Percentiles rank a stretch among this genome's conserved stretches.
Conservation (phyloP, 148 eudicot genomes). For the Camellia granthamiana region DNA sequence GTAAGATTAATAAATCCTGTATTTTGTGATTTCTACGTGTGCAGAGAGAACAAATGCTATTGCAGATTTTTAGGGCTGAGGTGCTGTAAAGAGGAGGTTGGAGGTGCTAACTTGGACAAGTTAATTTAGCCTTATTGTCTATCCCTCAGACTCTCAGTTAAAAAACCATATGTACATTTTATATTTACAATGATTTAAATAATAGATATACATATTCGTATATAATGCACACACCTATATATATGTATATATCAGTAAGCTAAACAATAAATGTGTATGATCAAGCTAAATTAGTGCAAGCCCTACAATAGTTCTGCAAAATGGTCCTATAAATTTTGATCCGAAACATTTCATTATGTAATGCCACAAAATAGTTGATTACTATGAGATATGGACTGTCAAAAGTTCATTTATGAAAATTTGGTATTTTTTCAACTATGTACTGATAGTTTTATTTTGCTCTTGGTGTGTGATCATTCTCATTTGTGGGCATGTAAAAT, state of each 20-base stretch:
- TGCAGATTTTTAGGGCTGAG: background rate
- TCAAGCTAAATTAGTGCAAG: too few relatives aligned
- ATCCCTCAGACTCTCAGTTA: background rate
- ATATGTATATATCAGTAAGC: too few relatives aligned
- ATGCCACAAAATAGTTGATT: background rate
- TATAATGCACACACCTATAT: background rate
- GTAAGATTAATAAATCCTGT: background rate
- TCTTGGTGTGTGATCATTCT: background rate
- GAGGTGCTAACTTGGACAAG: background rate
- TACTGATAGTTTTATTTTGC: background rate
- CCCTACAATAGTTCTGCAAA: too few relatives aligned
- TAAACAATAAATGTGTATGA: too few relatives aligned
- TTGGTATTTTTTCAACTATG: background rate
- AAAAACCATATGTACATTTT: background rate
- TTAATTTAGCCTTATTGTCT: background rate
- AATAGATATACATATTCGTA: too few relatives aligned
- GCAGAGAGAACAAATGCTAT: background rate
- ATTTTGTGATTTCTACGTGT: background rate
- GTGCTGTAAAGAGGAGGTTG: background rate
- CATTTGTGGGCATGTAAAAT: background rate
- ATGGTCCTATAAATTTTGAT: too few relatives aligned
- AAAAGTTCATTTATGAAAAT: background rate
- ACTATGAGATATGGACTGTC: background rate
- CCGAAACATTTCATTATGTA: too few relatives aligned
- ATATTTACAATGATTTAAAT: background rate